Evolutionary conservation across 225 moss, liverwort and hornwort species (phyloP).

Genomic region (Climacium dendroides): DNA sequence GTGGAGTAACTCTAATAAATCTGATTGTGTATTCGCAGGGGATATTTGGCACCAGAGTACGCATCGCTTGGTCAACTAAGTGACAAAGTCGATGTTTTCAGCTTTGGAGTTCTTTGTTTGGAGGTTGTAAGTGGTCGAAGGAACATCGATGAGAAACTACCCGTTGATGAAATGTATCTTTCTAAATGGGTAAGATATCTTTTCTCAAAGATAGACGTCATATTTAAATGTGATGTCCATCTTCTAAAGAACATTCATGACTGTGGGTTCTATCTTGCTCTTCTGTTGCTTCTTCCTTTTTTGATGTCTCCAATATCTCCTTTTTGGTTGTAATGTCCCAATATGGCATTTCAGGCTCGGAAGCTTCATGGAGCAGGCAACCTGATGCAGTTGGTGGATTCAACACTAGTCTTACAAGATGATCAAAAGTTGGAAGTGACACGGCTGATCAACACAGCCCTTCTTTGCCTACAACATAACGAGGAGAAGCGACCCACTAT

Average conservation of each 20-base stretch:
- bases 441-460: not conserved
- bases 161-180: not conserved
- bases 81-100: not conserved
- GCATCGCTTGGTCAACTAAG: not conserved
- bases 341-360: not conserved
- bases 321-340: not conserved
- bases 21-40: not conserved
- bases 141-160: not conserved
- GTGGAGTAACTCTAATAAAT: not conserved
- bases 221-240: not conserved
- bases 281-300: not conserved
- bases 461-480: not conserved
- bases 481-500: not conserved
- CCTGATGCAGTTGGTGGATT: not conserved
- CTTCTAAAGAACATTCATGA: not conserved
- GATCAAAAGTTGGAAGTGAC: not conserved
- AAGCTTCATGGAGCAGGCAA: not conserved
- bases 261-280: not conserved
- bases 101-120: conserved; percentile 4
- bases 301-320: not conserved
- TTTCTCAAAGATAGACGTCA: no score
- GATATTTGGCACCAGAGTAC: not conserved
- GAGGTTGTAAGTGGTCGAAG: not conserved
- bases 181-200: not conserved
- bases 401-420: not conserved